Evolutionary conservation across 768 basidiomycete species (phyloP).

Genomic region (Crepidotus variabilis): DNA sequence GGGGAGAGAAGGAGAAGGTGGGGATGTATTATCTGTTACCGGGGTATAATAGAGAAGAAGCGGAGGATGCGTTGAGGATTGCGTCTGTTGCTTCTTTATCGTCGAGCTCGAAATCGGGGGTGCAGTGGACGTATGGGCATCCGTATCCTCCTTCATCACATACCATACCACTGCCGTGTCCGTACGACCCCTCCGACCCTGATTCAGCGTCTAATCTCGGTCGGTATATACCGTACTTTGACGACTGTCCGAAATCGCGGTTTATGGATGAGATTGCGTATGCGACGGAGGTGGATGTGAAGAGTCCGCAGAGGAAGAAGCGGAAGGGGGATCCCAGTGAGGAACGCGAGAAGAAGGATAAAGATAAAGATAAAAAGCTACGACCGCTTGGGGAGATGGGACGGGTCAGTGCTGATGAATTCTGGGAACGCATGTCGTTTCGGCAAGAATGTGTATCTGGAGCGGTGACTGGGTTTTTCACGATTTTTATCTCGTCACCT

Average conservation of each 20-base stretch:
- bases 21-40: conserved; percentile 63
- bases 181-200: conserved; percentile 18
- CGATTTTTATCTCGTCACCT: conserved; percentile 36
- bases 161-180: conserved; percentile 45
- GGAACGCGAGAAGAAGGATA: conserved; percentile 20
- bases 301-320: conserved; percentile 62
- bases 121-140: conserved; percentile 76
- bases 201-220: conserved; percentile 49
- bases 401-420: conserved; percentile 69
- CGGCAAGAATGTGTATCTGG: conserved; percentile 92
- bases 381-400: conserved; percentile 49
- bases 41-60: conserved; percentile 66
- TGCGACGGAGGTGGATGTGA: conserved; percentile 58
- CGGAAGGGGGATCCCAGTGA: conserved; percentile 31
- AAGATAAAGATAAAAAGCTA: conserved; percentile 21
- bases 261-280: conserved; percentile 90
- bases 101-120: too few species aligned
- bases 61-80: conserved; percentile 49
- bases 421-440: conserved; percentile 97
- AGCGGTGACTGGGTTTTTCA: conserved; percentile 91
- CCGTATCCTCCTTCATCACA: conserved; percentile 53
- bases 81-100: conserved; percentile 23
- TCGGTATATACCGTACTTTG: conserved; percentile 81
- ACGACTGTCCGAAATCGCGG: conserved; percentile 95
- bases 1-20: conserved; percentile 15